Evolutionary conservation across 495 filamentous ascomycete genomes (phyloP).

Genomic region (Penicillium crystallinum): DNA sequence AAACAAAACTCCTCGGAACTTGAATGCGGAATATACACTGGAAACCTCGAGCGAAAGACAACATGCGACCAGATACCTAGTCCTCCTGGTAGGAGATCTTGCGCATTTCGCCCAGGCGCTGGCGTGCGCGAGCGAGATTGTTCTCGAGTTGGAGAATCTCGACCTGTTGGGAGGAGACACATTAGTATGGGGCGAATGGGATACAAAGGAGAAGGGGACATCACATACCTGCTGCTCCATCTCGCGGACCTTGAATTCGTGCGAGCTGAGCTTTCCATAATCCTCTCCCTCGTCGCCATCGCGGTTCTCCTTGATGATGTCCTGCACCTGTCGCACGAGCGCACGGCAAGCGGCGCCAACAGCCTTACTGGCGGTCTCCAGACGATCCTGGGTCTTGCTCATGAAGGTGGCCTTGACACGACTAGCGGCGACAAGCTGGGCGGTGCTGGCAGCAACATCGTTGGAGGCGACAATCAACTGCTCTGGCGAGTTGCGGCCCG

Average conservation of each 20-base stretch:
- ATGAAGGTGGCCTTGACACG: constrained; percentile 97
- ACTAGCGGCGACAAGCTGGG: constrained; percentile 91
- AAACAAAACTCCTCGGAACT: background rate
- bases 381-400: constrained; percentile 87
- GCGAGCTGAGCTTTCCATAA: constrained; percentile 77
- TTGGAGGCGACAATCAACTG: constrained; percentile 97
- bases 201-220: constrained; percentile 7
- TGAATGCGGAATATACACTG: constrained; percentile 10
- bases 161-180: constrained; percentile 54
- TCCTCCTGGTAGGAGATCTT: constrained; percentile 97
- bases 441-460: constrained; percentile 91
- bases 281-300: constrained; percentile 76
- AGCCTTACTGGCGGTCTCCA: constrained; percentile 89
- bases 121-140: constrained; percentile 68
- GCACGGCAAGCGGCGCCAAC: constrained; percentile 83
- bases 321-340: constrained; percentile 88
- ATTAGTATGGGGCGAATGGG: constrained; percentile 13
- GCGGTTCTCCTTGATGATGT: constrained; percentile 79
- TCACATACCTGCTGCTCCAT: constrained; percentile 97
- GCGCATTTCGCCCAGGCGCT: constrained; percentile 92
- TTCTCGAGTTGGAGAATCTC: constrained; percentile 97
- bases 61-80: constrained; percentile 23
- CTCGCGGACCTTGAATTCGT: constrained; percentile 97
- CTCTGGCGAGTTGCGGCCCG: constrained; percentile 83
- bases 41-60: background rate